Base-by-base conservation (phyloP, 140 eudicot species). In the Anethum foeniculum region DNA sequence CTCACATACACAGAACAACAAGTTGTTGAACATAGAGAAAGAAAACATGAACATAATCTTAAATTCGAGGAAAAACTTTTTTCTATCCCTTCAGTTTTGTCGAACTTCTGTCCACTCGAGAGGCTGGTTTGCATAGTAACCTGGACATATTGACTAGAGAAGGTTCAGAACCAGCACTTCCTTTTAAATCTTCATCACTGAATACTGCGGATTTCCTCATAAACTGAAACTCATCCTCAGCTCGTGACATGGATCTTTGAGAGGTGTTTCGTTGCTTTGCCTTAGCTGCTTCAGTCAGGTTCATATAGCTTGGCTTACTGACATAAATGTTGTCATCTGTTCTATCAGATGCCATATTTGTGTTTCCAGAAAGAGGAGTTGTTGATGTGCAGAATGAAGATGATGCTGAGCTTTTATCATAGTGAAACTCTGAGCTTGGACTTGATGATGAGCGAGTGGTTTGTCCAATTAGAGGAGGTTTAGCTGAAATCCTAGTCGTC, bases 161-260 rank as follows among this genome's bases (percentile, higher is more conserved):
- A 83, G 89, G 88, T 34, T 89, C 95, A 52, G 89, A 84, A 58
- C 89, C 85, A 30, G 84, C 67, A 77, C 84, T 83, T 80, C 86
- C 80, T 51, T 85, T 81, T 6, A 80, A 87, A 77, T 87, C 89
- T 39, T 85, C 83, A 16, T 87, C 84, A 52, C 81, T 78, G 34
- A 85, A 78, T 21, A 79, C 86, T 49, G 84, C 90, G 21, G 88
- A 86, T 79, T 90, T 88, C 79, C 77, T 86, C 13, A 87, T 82
- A 84, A 90, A 90, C 89, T 89, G 98, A 78, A 90, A 89, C 81
- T 94, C 98, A 62, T 94, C 98, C 94, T 89, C 89, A 3, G 94
- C 88, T 80, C 90, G 98, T 86, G 89, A 85, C 43, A 85, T 89
- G 77, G 85, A 82, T 81, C 95, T 90, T 3, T 86, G 89, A 68